These are phyloP conservation scores for Glycine soja DNA, from an alignment of 306 rosid genomes.

Conservation along the genomic window DNA sequence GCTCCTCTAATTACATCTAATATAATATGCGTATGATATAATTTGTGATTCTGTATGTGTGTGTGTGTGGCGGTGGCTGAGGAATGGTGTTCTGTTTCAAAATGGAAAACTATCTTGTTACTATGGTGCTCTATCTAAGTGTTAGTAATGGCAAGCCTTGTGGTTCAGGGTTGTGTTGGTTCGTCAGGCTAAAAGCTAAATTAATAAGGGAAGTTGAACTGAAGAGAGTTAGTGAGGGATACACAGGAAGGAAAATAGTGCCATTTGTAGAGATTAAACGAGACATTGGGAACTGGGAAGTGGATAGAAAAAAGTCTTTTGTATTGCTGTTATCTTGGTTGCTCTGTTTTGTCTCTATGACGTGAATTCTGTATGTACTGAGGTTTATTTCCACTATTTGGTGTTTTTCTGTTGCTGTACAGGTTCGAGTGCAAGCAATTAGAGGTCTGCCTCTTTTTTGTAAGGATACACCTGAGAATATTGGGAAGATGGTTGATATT, in stretches of 20 bases:
- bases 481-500: constrained; percentile 89
- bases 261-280: not conserved
- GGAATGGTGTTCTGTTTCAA: not conserved
- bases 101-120: not conserved
- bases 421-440: constrained; percentile 99
- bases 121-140: not conserved
- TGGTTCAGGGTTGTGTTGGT: constrained; percentile 1
- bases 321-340: not conserved
- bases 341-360: not conserved
- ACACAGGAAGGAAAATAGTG: not conserved
- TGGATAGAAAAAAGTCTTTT: not conserved
- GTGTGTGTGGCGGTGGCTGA: constrained; percentile 21
- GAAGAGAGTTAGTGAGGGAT: not conserved
- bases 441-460: constrained; percentile 99
- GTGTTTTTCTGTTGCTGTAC: constrained; percentile 36
- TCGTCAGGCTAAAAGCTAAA: not conserved
- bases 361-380: constrained; percentile 7
- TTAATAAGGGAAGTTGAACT: not conserved
- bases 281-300: not conserved
- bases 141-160: not conserved
- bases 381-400: not conserved
- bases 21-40: not conserved
- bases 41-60: not conserved
- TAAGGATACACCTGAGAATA: constrained; percentile 92
- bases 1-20: not conserved